Evolutionary conservation across 169 alveolate species (phyloP), one percentile per base, ranked within the genome.

Genomic region (Plasmodium vinckei): DNA sequence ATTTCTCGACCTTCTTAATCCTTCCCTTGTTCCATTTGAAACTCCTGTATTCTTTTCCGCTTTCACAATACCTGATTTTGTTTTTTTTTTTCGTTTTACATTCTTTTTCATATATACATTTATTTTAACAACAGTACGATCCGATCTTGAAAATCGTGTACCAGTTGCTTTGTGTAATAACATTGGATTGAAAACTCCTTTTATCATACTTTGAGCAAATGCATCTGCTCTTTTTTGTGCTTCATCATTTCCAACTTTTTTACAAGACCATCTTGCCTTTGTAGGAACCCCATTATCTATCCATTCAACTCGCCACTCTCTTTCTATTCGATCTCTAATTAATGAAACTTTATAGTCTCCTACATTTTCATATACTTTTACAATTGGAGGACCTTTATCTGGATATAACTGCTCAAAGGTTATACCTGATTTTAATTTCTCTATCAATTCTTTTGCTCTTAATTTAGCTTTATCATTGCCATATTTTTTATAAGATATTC

Each of bases 291-390:
- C 94, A 72, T 65, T 88, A 69, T 94, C 93, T 42, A 70, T 46
- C 96, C 96, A 94, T 33, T 94, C 96, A 15, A 94, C 96, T 25
- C 95, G 60, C 96, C 96, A 94, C 47, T 94, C 96, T 9, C 96
- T 49, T 49, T 89, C 82, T 12, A 72, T 87, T 49, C 96, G 68
- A 49, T 94, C 96, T 51, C 96, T 73, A 15, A 93, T 94, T 42
- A 94, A 88, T 5, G 96, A 92, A 42, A 94, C 96, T 68, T 59
- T n/a, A 87, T 87, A 94, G 64, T 51, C 59, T 17, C 96, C 96
- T n/a, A 88, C 92, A 44, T 94, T 92, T 47, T 92, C 94, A 67
- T 73, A 94, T 1, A 94, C 92, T 42, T 93, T 87, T 1, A 94
- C 93, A 15, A 94, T 87, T 9, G 96, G 96, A 53, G 96, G 96